Conservation (phyloP, 2,329 filamentous ascomycete genomes). For the Hypoxylon sp. region DNA sequence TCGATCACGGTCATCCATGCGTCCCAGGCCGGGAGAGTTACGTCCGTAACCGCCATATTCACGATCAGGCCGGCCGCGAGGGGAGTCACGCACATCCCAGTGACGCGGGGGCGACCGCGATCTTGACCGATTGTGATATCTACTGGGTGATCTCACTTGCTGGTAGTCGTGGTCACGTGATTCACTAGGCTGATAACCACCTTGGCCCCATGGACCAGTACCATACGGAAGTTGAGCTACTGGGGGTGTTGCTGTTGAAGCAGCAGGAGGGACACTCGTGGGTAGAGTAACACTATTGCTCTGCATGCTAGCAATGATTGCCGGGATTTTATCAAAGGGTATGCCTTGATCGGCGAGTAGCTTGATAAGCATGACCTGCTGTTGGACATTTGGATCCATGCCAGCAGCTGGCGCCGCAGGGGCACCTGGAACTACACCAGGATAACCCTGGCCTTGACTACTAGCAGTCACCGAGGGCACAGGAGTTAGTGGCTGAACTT, state of each 20-base stretch:
- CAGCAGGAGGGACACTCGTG: conserved; percentile 54
- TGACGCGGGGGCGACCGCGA: conserved; percentile 85
- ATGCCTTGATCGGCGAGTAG: conserved; percentile 82
- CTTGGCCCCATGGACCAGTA: conserved; percentile 57
- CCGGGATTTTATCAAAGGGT: conserved; percentile 81
- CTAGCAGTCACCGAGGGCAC: conserved; percentile 54
- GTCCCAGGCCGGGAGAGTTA: conserved; percentile 74
- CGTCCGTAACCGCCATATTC: conserved; percentile 81
- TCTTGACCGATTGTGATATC: conserved; percentile 76
- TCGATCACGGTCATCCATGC: conserved; percentile 69
- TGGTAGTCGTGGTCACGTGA: conserved; percentile 71
- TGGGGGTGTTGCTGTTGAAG: conserved; percentile 56
- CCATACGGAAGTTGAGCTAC: conserved; percentile 61
- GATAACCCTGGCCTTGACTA: conserved; percentile 58
- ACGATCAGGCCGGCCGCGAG: conserved; percentile 65
- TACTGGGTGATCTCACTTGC: conserved; percentile 74
- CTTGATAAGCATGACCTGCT: conserved; percentile 82
- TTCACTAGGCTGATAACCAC: conserved; percentile 58
- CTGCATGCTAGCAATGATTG: conserved; percentile 69
- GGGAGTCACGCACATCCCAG: conserved; percentile 77
- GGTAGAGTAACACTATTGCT: conserved; percentile 54
- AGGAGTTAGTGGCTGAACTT: conserved; percentile 54
- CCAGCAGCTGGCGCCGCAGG: conserved; percentile 56
- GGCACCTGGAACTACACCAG: conserved; percentile 56
- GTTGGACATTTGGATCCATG: conserved; percentile 72